Percentiles rank a stretch among this genome's conserved stretches.
Evolutionary conservation across 2,329 filamentous ascomycete species (phyloP).

Genomic region (Juglanconis sp.): DNA sequence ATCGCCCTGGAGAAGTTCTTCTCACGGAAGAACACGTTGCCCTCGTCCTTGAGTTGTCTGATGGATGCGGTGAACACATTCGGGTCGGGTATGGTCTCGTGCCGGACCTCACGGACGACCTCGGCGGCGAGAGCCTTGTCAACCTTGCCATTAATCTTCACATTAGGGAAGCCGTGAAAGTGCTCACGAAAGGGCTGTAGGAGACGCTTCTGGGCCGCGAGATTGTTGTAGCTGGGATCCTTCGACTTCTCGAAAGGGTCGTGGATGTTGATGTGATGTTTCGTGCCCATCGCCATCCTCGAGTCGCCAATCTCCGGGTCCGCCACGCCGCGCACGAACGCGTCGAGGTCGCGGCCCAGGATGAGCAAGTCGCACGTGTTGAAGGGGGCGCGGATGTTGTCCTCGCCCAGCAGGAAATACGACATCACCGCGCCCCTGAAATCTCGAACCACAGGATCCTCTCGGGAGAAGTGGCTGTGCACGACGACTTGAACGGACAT

Average conservation of each 20-base stretch:
- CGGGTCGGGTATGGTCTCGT: neutral
- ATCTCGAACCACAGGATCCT: neutral
- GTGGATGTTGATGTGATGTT: slow-evolving; percentile 2
- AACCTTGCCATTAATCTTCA: slow-evolving; percentile 7
- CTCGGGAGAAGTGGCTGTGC: neutral
- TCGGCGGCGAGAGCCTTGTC: neutral
- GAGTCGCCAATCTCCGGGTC: neutral
- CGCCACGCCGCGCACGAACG: neutral
- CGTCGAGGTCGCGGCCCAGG: slow-evolving; percentile 4
- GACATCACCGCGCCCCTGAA: slow-evolving; percentile 6
- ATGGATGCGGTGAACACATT: neutral
- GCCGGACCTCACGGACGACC: neutral
- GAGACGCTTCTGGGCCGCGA: slow-evolving; percentile 1
- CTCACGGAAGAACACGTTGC: slow-evolving; percentile 2
- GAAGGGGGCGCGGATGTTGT: neutral
- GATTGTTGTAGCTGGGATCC: neutral
- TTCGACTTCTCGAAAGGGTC: neutral
- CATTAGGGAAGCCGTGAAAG: neutral
- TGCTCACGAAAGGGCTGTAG: slow-evolving; percentile 9
- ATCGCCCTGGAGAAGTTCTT: neutral
- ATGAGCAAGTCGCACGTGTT: neutral
- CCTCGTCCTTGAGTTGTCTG: slow-evolving; percentile 3
- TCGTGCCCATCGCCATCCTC: neutral
- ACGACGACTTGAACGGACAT: neutral
- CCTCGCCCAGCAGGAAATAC: neutral